A percentile compares a stretch with the other conserved stretches of the same genome.
Conservation (phyloP, 441 rosid species). For the Jatropha podagrica region DNA sequence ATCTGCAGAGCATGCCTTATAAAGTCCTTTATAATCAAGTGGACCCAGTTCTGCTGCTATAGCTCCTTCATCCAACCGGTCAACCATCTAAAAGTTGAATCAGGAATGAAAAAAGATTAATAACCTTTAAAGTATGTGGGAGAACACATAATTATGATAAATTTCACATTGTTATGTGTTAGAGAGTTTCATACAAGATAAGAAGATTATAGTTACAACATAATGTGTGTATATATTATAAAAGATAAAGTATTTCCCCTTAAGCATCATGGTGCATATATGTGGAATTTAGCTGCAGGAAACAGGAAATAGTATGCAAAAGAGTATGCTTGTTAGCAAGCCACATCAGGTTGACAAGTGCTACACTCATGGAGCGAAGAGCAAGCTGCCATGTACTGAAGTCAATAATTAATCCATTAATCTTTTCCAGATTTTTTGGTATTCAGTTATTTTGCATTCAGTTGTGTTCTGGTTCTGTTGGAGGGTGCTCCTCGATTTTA, state of each 20-base stretch:
- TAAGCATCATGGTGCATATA: background rate
- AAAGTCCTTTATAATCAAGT: slow-evolving; percentile 83
- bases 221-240: background rate
- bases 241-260: background rate
- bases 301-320: background rate
- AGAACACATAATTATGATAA: slow-evolving; percentile 4
- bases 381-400: no score
- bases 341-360: no score
- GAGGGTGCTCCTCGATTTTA: no score
- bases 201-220: background rate
- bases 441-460: no score
- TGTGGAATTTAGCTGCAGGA: background rate
- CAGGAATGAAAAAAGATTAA: slow-evolving; percentile 13
- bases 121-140: background rate
- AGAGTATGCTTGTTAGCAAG: background rate
- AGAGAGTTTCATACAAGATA: slow-evolving; percentile 1
- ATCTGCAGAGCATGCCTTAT: slow-evolving; percentile 56
- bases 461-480: no score
- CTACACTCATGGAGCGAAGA: background rate
- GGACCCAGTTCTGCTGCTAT: slow-evolving; percentile 71
- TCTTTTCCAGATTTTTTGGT: no score
- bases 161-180: background rate
- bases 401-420: no score
- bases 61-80: slow-evolving; percentile 86
- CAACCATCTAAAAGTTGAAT: slow-evolving; percentile 75